Percentiles rank a stretch among this genome's conserved stretches.
Evolutionary conservation across 805 yeast genomes (phyloP).

Genomic region (Ogataea pilisensis): DNA sequence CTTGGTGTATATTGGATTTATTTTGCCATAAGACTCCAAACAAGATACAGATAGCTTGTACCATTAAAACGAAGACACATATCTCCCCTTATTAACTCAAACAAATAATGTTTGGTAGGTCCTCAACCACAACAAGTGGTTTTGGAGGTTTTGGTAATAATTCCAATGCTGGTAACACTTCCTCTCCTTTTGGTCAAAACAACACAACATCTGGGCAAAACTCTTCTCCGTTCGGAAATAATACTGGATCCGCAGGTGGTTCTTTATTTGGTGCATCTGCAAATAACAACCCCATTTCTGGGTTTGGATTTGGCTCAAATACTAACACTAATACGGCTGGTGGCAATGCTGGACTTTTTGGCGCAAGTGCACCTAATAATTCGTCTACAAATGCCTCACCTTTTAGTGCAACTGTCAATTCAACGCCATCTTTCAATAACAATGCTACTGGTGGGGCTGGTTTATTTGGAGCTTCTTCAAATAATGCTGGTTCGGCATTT

Average conservation of each 20-base stretch:
- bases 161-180: constrained; percentile 9
- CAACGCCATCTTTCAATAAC: constrained; percentile 1
- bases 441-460: constrained; percentile 2
- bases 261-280: constrained; percentile 19
- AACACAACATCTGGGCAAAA: constrained; percentile 2
- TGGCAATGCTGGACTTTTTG: constrained; percentile 33
- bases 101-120: constrained; percentile 45
- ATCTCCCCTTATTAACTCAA: too few species aligned
- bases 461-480: constrained; percentile 18
- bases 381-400: constrained; percentile 22
- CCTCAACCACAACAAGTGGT: constrained; percentile 39
- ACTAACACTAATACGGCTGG: constrained; percentile 17
- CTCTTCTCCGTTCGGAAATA: constrained; percentile 18
- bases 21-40: too few species aligned
- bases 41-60: too few species aligned
- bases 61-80: too few species aligned
- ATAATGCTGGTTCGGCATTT: constrained; percentile 27
- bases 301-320: constrained; percentile 36
- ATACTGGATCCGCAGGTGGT: constrained; percentile 17
- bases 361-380: constrained; percentile 26
- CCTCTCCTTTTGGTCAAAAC: constrained; percentile 23
- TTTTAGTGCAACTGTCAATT: constrained; percentile 7
- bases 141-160: constrained; percentile 43
- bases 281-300: constrained; percentile 28
- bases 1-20: too few species aligned